Conservation (phyloP, 2,329 filamentous ascomycete genomes). For the Anthostomella pinea region DNA sequence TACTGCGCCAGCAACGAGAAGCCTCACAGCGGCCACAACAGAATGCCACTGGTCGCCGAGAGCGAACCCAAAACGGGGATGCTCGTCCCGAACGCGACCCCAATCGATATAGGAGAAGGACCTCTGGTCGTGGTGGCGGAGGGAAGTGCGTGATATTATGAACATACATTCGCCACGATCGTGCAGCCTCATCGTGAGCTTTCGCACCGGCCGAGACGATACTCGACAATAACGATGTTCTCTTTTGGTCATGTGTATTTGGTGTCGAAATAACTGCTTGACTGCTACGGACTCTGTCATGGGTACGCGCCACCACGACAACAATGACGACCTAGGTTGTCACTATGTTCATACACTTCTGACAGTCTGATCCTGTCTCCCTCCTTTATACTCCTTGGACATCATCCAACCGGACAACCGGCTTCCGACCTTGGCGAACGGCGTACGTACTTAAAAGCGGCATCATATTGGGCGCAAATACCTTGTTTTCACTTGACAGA, state of each 20-base stretch:
- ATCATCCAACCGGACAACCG: conserved; percentile 29
- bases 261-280: conserved; percentile 12
- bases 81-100: conserved; percentile 15
- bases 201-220: conserved; percentile 20
- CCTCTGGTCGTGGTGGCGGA: conserved; percentile 30
- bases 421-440: conserved; percentile 39
- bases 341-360: conserved; percentile 25
- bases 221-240: conserved; percentile 21
- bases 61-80: conserved; percentile 25
- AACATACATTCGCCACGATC: conserved; percentile 15
- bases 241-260: conserved; percentile 18
- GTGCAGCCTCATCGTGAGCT: conserved; percentile 17
- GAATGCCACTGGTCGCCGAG: conserved; percentile 19
- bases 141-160: conserved; percentile 44
- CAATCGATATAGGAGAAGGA: conserved; percentile 26
- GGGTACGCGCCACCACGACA: conserved; percentile 9
- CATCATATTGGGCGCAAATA: conserved; percentile 32
- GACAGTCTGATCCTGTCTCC: conserved; percentile 24
- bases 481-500: conserved; percentile 25
- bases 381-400: conserved; percentile 28
- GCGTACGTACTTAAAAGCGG: conserved; percentile 40
- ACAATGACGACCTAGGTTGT: conserved; percentile 14
- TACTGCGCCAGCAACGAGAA: conserved; percentile 80
- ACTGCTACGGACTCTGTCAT: conserved; percentile 8
- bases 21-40: conserved; percentile 41